Percentiles rank a stretch among this genome's conserved stretches.
phyloP scores from a whole-genome alignment of 176 grass and related monocot genomes.

The Avena atlantica region DNA sequence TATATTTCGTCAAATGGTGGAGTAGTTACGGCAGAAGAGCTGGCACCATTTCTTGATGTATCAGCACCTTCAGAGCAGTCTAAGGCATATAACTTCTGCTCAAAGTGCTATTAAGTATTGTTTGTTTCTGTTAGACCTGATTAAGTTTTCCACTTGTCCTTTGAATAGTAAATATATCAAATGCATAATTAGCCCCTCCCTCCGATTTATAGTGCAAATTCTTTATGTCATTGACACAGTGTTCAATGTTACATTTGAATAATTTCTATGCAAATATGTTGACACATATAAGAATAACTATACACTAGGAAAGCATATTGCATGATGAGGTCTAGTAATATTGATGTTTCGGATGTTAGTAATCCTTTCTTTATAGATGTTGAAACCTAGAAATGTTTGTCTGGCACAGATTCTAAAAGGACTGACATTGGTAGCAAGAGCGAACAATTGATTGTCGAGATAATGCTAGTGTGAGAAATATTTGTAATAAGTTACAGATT shows the following conservation, averaged over 20 bases:
- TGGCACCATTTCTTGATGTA: constrained; percentile 95
- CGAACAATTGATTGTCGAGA: constrained; percentile 24
- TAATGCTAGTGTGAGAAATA: constrained; percentile 20
- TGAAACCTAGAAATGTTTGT: constrained; percentile 19
- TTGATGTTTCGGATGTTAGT: background rate
- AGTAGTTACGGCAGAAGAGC: constrained; percentile 93
- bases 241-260: background rate
- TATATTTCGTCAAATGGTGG: constrained; percentile 98
- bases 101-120: constrained; percentile 15
- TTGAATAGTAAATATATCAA: constrained; percentile 25
- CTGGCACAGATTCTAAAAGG: background rate
- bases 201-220: background rate
- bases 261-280: background rate
- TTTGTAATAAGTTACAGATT: constrained; percentile 23
- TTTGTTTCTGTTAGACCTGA: constrained; percentile 43
- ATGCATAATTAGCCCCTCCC: background rate
- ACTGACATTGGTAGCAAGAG: background rate
- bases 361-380: constrained; percentile 3
- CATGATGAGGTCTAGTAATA: background rate
- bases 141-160: constrained; percentile 12
- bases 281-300: background rate
- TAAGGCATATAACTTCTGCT: constrained; percentile 60
- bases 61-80: constrained; percentile 65
- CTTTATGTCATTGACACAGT: background rate
- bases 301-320: background rate